These are phyloP conservation scores for Magnolia officinalis DNA, from an alignment of 164 flowering plant species.

Conservation along the genomic window DNA sequence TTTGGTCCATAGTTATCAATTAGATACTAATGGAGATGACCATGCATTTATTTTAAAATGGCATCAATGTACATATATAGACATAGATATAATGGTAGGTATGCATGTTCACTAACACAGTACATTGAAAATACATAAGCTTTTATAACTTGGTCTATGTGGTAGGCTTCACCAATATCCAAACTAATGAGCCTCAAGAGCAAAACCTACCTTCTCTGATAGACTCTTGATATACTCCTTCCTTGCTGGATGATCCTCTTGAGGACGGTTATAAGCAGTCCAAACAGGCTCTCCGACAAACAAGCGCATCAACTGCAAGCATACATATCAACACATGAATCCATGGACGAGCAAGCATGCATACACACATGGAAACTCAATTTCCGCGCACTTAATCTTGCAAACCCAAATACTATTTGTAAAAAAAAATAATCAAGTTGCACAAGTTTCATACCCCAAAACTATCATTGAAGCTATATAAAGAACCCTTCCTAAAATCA, in stretches of 20 bases:
- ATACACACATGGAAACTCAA: too few relatives aligned
- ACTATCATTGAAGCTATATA: not conserved
- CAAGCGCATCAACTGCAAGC: slow-evolving; percentile 77
- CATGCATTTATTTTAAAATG: too few relatives aligned
- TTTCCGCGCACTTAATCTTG: not conserved
- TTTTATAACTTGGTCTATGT: too few relatives aligned
- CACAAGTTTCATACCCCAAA: not conserved
- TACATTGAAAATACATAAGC: too few relatives aligned
- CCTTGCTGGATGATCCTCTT: slow-evolving; percentile 84
- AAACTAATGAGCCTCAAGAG: slow-evolving; percentile 53
- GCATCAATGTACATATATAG: too few relatives aligned
- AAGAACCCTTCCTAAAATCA: too few relatives aligned
- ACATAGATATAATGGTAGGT: too few relatives aligned
- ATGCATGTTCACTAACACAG: too few relatives aligned
- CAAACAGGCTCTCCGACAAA: slow-evolving; percentile 92
- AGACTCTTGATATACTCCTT: slow-evolving; percentile 47
- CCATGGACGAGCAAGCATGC: not conserved
- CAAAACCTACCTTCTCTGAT: slow-evolving; percentile 27
- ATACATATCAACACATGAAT: not conserved
- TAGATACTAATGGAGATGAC: too few relatives aligned
- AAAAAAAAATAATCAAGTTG: not conserved
- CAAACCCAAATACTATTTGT: not conserved
- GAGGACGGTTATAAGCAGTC: slow-evolving; percentile 83
- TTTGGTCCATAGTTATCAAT: too few relatives aligned
- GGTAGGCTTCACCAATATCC: not conserved